Base-by-base conservation (phyloP, 108 stramenopile species). In the Cyclostephanos invisitatus region DNA sequence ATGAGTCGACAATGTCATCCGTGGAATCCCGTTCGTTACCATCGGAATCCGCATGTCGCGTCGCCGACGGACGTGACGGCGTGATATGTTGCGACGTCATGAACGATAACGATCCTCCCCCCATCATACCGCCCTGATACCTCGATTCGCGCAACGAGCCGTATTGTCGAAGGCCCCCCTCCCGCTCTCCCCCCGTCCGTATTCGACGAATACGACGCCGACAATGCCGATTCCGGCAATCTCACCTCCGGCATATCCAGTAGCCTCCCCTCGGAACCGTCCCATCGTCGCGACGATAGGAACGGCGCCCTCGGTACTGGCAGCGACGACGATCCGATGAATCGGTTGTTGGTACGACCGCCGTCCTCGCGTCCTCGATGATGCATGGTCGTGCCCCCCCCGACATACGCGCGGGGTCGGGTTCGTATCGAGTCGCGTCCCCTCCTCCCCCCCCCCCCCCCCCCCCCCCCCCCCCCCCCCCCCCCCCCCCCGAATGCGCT, bases 291-390 rank as follows among this genome's bases (percentile, higher is more conserved):
- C 10, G 78, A 72, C 5, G 78, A 72, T 10, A 79, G 54, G 64
- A 72, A 64, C 24, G 78, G 78, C 22, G 78, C 78, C 62, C 60
- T 72, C 20, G 78, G 78, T 2, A 71, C 71, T 38, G 78, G 78
- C 59, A 79, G 37, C 11, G 78, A 79, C 60, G 57, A 46, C 7
- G 78, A 66, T 12, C 78, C 78, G 56, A 68, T 51, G 65, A 79
- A 79, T 42, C 12, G 40, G 0, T 54, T 64, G 60, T 1, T 27
- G 40, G 73, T 17, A 11, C 46, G 58, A 17, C 60, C 37, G 49
- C n/a, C n/a, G n/a, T n/a, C n/a, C n/a, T n/a, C n/a, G n/a, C n/a
- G n/a, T n/a, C n/a, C n/a, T n/a, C n/a, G n/a, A n/a, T n/a, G n/a
- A n/a, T n/a, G n/a, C n/a, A 61, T 44, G 11, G 40, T 11, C n/a